Base-by-base conservation (phyloP, 1,284 basidiomycete species). In the Volvariella volvacea region DNA sequence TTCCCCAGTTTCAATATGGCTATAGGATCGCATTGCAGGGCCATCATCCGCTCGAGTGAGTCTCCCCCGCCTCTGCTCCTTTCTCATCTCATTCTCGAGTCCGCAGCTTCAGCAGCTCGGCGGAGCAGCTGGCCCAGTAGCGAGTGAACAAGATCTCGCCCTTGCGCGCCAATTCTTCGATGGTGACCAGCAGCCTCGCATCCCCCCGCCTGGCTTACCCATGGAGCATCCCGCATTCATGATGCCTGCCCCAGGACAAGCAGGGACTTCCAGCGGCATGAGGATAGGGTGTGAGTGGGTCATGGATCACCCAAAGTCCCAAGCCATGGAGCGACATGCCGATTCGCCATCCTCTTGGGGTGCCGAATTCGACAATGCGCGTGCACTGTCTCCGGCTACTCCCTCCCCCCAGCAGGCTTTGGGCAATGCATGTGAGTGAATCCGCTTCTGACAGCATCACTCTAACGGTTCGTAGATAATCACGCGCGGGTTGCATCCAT, bases 81-180 rank as follows among this genome's bases (percentile, higher is more conserved):
- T 41, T 39, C 16, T 41, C 47, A 14, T 42, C 39, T 44, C 40
- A 38, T 44, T 30, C 41, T 30, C 3, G 12, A n/a, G n/a, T n/a
- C 25, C 42, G 1, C 50, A 90, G 86, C 70, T 90, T 28, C 85
- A 83, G 50, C 78, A 87, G 57, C 72, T 90, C 17, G 84, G 87
- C 0, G 72, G 73, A 19, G 71, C 75, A 14, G 64, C 74, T 0
- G n/a, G 19, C 8, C 55, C 69, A 16, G 66, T 66, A 41, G 68
- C 75, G 17, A 74, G 68, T 45, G 76, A 80, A 54, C 79, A 78
- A 42, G 87, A 90, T 60, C 59, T 80, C 40, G 73, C 78, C n/a
- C 74, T 87, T 53, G 87, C 87, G 20, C 78, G 81, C 32, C 84
- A 86, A 49, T 90, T 90, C 62, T 90, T 90, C 55, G 75, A 83